Conservation (phyloP, 768 basidiomycete genomes). For the Phallus indusiatus region DNA sequence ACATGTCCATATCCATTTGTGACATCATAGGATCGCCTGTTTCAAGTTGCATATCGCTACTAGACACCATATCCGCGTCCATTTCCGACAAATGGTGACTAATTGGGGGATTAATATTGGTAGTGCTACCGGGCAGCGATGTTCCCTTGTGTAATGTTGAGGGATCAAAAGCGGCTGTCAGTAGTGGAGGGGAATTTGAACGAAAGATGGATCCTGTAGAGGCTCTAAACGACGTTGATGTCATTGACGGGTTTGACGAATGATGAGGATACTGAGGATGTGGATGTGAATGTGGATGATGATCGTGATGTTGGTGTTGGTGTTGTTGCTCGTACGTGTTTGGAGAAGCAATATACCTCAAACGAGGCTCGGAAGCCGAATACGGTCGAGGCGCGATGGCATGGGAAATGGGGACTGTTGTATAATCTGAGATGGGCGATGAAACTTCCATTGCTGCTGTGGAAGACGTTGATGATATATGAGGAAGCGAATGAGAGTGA, state of each 20-base stretch:
- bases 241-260: slow-evolving; percentile 11
- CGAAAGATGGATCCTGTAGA: slow-evolving; percentile 14
- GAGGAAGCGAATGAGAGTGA: not conserved
- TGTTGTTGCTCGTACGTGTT: slow-evolving; percentile 24
- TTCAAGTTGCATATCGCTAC: not conserved
- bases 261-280: slow-evolving; percentile 7
- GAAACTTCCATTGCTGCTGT: not conserved
- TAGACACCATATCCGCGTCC: not conserved
- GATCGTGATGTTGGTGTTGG: slow-evolving; percentile 12
- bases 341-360: slow-evolving; percentile 12
- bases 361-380: slow-evolving; percentile 10
- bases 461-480: not conserved
- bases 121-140: not conserved
- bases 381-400: slow-evolving; percentile 6
- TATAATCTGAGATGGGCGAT: slow-evolving; percentile 1
- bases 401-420: slow-evolving; percentile 12
- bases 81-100: not conserved
- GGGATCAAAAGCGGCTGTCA: slow-evolving; percentile 10
- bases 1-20: not conserved
- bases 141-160: not conserved
- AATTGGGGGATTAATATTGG: not conserved
- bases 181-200: slow-evolving; percentile 20
- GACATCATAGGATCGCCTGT: not conserved
- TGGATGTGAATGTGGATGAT: slow-evolving; percentile 5
- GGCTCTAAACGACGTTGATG: slow-evolving; percentile 20